Base-by-base conservation (phyloP, 2,329 filamentous ascomycete genomes). In the Pestalotiopsis sp. region DNA sequence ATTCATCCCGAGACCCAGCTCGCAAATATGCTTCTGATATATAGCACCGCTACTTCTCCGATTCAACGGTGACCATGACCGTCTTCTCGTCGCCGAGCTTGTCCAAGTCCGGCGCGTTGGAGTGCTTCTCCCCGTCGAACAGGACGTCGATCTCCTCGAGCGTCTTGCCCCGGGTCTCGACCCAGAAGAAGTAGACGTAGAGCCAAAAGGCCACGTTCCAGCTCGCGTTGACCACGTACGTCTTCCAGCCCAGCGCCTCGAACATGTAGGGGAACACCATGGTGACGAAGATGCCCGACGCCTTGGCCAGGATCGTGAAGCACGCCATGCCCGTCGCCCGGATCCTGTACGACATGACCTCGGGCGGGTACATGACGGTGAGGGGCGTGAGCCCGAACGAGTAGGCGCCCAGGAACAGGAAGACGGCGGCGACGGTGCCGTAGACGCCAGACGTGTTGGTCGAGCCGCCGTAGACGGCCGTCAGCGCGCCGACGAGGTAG, bases 261-360 rank as follows among this genome's bases (percentile, higher is more conserved):
- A 75, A 69, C 17, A 68, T 70, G 11, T 73, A 65, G 3, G 72
- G 73, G 25, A 75, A 72, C 1, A 68, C 72, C 17, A 74, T 71
- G 49, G 67, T 70, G 11, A 12, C 71, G 66, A 70, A 73, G 27
- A 72, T 64, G 4, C 68, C 63, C 3, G n/a, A 49, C 7, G 63
- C 63, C 20, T 56, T 49, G 39, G 23, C 31, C 38, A 56, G 23
- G 39, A 71, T 38, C 4, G 67, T 70, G 56, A 67, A 75, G n/a
- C 75, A 52, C 38, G 80, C 80, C 82, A 87, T 81, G 41, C 76
- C 76, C n/a, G 71, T 70, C 4, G 72, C 73, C 45, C 77, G 73
- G 27, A 77, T 73, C 9, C 72, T 69, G 67, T 75, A 78, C 39
- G 73, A 72, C 45, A 79, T 73, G 17, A 79, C 74, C 65, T 78